Evolutionary conservation across 2,329 filamentous ascomycete genomes (phyloP).

Genomic region (Trichoderma lentiforme): DNA sequence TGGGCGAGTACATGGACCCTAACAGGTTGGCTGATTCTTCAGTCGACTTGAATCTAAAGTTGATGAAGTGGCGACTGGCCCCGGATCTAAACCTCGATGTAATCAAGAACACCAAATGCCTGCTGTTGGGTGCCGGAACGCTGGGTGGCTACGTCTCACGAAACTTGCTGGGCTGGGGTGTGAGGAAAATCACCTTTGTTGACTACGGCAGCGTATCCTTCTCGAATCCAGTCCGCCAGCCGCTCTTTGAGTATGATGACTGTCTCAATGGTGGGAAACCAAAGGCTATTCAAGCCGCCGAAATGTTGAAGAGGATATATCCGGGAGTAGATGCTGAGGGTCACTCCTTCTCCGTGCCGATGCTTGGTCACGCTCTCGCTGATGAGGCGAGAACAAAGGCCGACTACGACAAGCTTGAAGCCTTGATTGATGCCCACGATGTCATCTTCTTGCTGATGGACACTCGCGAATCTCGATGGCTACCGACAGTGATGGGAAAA

Average conservation of each 20-base stretch:
- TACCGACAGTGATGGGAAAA: conserved; percentile 95
- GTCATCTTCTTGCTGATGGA: conserved; percentile 97
- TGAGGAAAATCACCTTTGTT: conserved; percentile 90
- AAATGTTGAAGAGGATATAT: conserved; percentile 80
- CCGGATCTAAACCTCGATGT: conserved; percentile 82
- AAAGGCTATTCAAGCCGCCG: conserved; percentile 79
- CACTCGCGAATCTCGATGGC: conserved; percentile 88
- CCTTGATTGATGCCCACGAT: conserved; percentile 80
- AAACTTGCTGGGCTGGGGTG: conserved; percentile 92
- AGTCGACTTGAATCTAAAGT: conserved; percentile 91
- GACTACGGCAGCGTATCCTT: conserved; percentile 93
- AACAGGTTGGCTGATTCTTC: conserved; percentile 83
- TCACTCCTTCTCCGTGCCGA: conserved; percentile 81
- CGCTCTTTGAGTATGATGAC: conserved; percentile 85
- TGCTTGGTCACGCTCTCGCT: conserved; percentile 86
- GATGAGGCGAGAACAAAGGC: conserved; percentile 66
- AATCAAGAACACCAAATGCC: conserved; percentile 85
- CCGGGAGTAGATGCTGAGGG: conserved; percentile 82
- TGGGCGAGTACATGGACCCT: conserved; percentile 93
- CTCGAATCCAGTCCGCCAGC: conserved; percentile 93
- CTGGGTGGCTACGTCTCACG: conserved; percentile 91
- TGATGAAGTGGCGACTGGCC: conserved; percentile 98
- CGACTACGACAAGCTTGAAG: conserved; percentile 73
- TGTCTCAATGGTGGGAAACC: conserved; percentile 79
- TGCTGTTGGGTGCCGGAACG: conserved; percentile 88